phyloP scores from a whole-genome alignment of 164 flowering plant genomes.

The grape (Vitis vinifera) region ASM3070453v1 NC_081805.1:585501-586000 shows the following conservation, averaged over 20 bases:
- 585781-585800: constrained; percentile 68
- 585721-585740: constrained; percentile 82
- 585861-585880: constrained; percentile 60
- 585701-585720: constrained; percentile 70
- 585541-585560: constrained; percentile 92
- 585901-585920: constrained; percentile 2
- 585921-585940: constrained; percentile 21
- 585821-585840: constrained; percentile 94
- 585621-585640: constrained; percentile 22
- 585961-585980: constrained; percentile 65
- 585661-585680: constrained; percentile 98
- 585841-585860: constrained; percentile 81
- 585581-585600: constrained; percentile 86
- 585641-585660: constrained; percentile 76
- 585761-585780: constrained; percentile 94
- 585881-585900: constrained; percentile 22
- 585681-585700: constrained; percentile 93
- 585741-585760: constrained; percentile 67
- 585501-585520: constrained; percentile 80
- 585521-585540: constrained; percentile 79
- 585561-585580: constrained; percentile 93
- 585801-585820: constrained; percentile 69
- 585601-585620: constrained; percentile 62
- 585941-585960: constrained; percentile 57
- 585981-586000: constrained; percentile 60